Conservation (phyloP, 2,329 filamentous ascomycete species). For the Trichoderma koningii region DNA sequence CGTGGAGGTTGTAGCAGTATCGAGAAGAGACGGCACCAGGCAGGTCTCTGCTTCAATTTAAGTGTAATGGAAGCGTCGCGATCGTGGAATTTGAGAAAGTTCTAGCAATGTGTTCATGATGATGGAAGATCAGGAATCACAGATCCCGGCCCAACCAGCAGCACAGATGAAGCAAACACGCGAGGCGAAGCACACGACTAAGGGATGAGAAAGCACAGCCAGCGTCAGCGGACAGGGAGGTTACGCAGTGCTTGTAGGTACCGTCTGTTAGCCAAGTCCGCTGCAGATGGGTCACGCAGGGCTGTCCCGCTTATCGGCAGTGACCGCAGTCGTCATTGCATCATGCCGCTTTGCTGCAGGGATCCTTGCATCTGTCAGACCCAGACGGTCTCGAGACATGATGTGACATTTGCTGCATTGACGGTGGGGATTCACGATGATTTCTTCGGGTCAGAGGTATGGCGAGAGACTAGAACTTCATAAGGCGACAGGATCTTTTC, state of each 20-base stretch:
- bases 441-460: too few species aligned
- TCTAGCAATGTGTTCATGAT: not conserved
- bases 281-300: not conserved
- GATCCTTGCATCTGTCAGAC: not conserved
- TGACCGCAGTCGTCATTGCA: not conserved
- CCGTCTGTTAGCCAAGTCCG: not conserved
- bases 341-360: not conserved
- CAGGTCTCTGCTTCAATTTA: not conserved
- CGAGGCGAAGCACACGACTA: conserved; percentile 16
- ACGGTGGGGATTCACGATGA: too few species aligned
- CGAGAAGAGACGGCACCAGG: too few species aligned
- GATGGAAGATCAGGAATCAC: not conserved
- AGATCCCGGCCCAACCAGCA: not conserved
- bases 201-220: not conserved
- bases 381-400: too few species aligned
- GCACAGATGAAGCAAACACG: not conserved
- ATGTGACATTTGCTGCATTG: too few species aligned
- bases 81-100: not conserved
- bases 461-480: too few species aligned
- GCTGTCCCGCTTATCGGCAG: not conserved
- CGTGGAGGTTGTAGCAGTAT: not conserved
- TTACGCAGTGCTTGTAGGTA: not conserved
- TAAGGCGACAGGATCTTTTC: too few species aligned
- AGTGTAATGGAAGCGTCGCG: not conserved
- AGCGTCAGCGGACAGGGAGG: conserved; percentile 9